A percentile compares a stretch with the other conserved stretches of the same genome.
Evolutionary conservation across 192 early-diverging fungal species (phyloP).

Genomic region (Pecoramyces ruminantium): DNA sequence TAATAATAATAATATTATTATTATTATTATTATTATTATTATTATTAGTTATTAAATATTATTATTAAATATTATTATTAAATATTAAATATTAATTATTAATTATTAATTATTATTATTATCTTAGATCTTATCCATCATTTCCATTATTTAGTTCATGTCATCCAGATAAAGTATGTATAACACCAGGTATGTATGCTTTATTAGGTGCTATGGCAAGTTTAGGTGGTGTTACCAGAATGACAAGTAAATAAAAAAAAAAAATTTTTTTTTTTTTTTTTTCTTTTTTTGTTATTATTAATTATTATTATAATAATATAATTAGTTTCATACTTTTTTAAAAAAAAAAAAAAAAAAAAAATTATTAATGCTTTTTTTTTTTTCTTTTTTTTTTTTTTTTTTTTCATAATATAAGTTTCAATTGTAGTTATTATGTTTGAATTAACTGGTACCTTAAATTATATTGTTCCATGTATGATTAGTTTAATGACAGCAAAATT

Average conservation of each 20-base stretch:
- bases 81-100: too few relatives aligned
- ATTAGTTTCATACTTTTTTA: too few relatives aligned
- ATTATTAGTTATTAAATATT: too few relatives aligned
- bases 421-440: constrained; percentile 98
- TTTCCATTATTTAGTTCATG: not conserved
- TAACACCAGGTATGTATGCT: constrained; percentile 1
- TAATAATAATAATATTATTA: too few relatives aligned
- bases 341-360: not conserved
- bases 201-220: constrained; percentile 19
- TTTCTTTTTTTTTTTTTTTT: too few relatives aligned
- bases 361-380: too few relatives aligned
- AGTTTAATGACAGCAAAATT: constrained; percentile 42
- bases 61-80: too few relatives aligned
- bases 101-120: too few relatives aligned
- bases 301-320: too few relatives aligned
- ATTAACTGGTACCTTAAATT: constrained; percentile 86
- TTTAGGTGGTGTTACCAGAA: constrained; percentile 72
- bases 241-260: constrained; percentile 24
- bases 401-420: constrained; percentile 22
- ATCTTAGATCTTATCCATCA: not conserved
- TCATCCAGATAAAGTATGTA: not conserved
- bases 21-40: too few relatives aligned
- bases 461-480: constrained; percentile 82
- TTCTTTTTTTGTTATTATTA: too few relatives aligned
- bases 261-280: too few relatives aligned